These are phyloP conservation scores for Ensete glaucum DNA, from an alignment of 176 grass and related monocot species.

Conservation along the genomic window DNA sequence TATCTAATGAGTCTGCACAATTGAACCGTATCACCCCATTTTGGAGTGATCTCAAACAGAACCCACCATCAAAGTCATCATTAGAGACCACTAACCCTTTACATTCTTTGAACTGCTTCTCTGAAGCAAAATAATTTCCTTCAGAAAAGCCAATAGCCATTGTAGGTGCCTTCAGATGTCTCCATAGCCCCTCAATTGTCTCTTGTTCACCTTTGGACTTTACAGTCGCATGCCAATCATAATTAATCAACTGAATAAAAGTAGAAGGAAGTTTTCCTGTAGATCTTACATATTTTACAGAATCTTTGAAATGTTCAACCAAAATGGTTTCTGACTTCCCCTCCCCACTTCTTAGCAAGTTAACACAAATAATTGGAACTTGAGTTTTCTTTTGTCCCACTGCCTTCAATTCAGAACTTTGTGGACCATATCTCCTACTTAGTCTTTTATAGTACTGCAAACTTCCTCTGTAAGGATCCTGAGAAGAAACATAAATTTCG, in stretches of 20 bases:
- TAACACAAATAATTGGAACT: conserved; percentile 85
- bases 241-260: conserved; percentile 95
- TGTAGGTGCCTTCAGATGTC: conserved; percentile 63
- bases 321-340: conserved; percentile 85
- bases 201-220: conserved; percentile 71
- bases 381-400: conserved; percentile 59
- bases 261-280: conserved; percentile 60
- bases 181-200: conserved; percentile 88
- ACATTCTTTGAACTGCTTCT: conserved; percentile 64
- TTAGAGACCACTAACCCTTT: conserved; percentile 65
- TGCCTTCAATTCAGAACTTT: conserved; percentile 45
- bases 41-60: conserved; percentile 70
- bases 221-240: conserved; percentile 91
- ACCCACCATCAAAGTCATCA: conserved; percentile 48
- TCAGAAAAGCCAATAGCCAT: conserved; percentile 89
- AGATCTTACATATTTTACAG: conserved; percentile 55
- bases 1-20: conserved; percentile 98
- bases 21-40: conserved; percentile 97
- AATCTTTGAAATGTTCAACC: conserved; percentile 82
- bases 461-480: conserved; percentile 83
- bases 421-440: conserved; percentile 65
- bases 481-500: conserved; percentile 79
- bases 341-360: conserved; percentile 70
- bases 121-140: conserved; percentile 61
- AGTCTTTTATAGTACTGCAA: conserved; percentile 75